Evolutionary conservation across 2,329 filamentous ascomycete genomes (phyloP).

Genomic region (Atkinsonella texensis): DNA sequence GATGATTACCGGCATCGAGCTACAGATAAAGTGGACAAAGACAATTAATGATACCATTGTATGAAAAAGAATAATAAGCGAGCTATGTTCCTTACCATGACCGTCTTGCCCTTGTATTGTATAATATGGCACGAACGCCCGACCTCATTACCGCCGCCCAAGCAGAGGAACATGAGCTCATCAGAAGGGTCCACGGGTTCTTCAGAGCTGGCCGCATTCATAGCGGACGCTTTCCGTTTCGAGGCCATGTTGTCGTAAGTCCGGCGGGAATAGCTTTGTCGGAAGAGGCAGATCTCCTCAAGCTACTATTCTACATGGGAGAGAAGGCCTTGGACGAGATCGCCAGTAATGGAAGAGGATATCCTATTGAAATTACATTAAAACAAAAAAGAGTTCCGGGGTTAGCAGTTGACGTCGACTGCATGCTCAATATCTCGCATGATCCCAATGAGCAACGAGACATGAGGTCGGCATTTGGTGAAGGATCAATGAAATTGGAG

Average conservation of each 20-base stretch:
- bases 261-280: not conserved
- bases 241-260: constrained; percentile 57
- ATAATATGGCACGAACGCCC: constrained; percentile 95
- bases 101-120: constrained; percentile 97
- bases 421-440: constrained; percentile 1
- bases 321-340: not conserved
- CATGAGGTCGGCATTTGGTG: not conserved
- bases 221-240: constrained; percentile 76
- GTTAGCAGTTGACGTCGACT: not conserved
- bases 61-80: not conserved
- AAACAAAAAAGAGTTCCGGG: not conserved
- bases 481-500: not conserved
- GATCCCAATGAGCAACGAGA: not conserved
- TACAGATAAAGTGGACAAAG: constrained; percentile 21
- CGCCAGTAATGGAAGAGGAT: not conserved
- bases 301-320: constrained; percentile 2
- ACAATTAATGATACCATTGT: not conserved
- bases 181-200: constrained; percentile 88
- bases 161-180: constrained; percentile 84
- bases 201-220: constrained; percentile 55
- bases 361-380: not conserved
- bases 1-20: constrained; percentile 96
- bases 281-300: not conserved
- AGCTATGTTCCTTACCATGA: constrained; percentile 57
- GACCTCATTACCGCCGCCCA: constrained; percentile 95